A percentile compares a stretch with the other conserved stretches of the same genome.
Conservation (phyloP, 805 yeast species). For the Candida sanyiensis region DNA sequence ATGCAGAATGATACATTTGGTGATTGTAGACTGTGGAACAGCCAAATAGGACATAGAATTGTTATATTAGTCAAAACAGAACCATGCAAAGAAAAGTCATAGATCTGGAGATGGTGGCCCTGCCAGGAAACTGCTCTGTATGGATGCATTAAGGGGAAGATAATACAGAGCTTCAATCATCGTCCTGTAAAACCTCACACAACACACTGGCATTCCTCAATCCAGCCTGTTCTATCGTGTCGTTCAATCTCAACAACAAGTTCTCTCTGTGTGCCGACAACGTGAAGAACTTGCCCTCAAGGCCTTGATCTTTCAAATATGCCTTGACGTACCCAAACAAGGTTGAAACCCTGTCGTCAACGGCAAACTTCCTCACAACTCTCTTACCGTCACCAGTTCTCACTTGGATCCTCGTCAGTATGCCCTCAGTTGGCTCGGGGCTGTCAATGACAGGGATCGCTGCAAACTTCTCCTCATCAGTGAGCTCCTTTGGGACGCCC, state of each 20-base stretch:
- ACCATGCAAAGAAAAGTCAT: no score
- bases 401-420: conserved; percentile 66
- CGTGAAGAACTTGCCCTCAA: conserved; percentile 42
- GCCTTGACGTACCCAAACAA: conserved; percentile 66
- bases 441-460: conserved; percentile 45
- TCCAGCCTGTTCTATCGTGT: conserved; percentile 67
- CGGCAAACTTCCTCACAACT: conserved; percentile 60
- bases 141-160: no score
- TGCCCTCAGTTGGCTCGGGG: conserved; percentile 51
- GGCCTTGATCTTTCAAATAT: conserved; percentile 35
- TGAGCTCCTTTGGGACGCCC: conserved; percentile 19
- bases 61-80: no score
- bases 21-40: no score
- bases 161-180: no score
- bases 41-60: no score
- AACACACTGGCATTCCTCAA: conserved; percentile 67
- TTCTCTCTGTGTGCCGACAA: conserved; percentile 39
- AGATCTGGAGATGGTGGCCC: no score
- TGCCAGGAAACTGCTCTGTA: no score
- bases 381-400: conserved; percentile 85
- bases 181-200: conserved; percentile 18
- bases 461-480: conserved; percentile 42
- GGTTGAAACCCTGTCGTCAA: conserved; percentile 49
- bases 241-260: conserved; percentile 46
- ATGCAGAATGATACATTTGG: no score